Evolutionary conservation across 148 eudicot genomes (phyloP).

Genomic region (Arctostaphylos glauca): DNA sequence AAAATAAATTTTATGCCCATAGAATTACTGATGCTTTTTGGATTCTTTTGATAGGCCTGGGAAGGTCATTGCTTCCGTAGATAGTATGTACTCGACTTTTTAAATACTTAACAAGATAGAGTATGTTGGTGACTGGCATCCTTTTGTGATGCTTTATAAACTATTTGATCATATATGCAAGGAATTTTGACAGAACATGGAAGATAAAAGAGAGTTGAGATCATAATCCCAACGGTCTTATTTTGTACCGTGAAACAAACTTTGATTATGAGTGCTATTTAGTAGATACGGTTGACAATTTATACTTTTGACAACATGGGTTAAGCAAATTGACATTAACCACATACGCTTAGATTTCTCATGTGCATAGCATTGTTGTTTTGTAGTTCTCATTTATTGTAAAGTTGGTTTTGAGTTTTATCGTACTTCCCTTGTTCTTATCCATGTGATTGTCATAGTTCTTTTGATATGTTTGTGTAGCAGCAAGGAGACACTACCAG

Average conservation of each 20-base stretch:
- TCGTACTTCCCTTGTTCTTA: neutral
- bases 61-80: neutral
- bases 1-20: neutral
- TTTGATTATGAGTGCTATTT: neutral
- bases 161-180: neutral
- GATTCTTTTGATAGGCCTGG: neutral
- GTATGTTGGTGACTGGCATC: neutral
- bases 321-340: neutral
- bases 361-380: neutral
- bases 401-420: neutral
- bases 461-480: constrained; percentile 15
- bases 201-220: neutral
- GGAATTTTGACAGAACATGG: neutral
- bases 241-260: neutral
- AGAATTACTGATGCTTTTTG: neutral
- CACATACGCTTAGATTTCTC: neutral
- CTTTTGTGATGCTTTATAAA: neutral
- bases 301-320: neutral
- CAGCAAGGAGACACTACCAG: constrained; percentile 94
- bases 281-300: neutral
- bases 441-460: neutral
- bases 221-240: neutral
- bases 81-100: neutral
- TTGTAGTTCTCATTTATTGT: neutral
- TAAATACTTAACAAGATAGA: neutral